Conservation (phyloP, 2,329 filamentous ascomycete genomes). For the Ceratocystis eucalypticola region DNA sequence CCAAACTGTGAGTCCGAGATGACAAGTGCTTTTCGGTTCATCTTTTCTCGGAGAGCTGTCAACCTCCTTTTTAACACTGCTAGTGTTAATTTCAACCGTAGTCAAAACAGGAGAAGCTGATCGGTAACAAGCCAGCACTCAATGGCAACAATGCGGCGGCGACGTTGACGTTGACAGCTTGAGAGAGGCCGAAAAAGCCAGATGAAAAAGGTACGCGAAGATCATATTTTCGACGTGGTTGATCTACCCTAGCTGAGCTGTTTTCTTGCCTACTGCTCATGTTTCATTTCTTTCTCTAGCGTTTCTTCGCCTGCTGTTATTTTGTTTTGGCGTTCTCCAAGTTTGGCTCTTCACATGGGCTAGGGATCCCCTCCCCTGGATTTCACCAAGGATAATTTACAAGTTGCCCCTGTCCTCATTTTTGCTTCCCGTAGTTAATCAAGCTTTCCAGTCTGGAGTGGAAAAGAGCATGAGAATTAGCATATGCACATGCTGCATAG, state of each 20-base stretch:
- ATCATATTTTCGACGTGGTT: background rate
- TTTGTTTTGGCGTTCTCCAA: constrained; percentile 1
- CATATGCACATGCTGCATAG: background rate
- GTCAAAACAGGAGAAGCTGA: background rate
- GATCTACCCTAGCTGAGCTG: background rate
- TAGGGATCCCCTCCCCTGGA: background rate
- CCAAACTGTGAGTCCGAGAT: too few relatives aligned
- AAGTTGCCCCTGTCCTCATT: background rate
- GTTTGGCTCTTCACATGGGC: background rate
- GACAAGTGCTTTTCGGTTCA: too few relatives aligned
- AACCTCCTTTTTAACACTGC: background rate
- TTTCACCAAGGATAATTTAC: background rate
- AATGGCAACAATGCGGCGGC: background rate
- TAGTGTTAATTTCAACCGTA: background rate
- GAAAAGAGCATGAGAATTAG: background rate
- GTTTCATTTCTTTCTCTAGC: constrained; percentile 2
- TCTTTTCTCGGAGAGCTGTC: background rate
- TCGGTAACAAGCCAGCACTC: too few relatives aligned
- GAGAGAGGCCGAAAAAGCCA: background rate
- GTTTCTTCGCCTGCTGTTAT: background rate
- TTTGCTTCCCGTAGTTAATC: background rate
- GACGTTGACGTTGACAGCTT: background rate
- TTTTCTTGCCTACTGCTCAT: background rate
- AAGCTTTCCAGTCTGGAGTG: too few relatives aligned
- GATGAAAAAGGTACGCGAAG: background rate